Percentiles rank a stretch among this genome's conserved stretches.
Conservation (phyloP, 192 early-diverging fungal species). For the Backusella liffmaniae region DNA sequence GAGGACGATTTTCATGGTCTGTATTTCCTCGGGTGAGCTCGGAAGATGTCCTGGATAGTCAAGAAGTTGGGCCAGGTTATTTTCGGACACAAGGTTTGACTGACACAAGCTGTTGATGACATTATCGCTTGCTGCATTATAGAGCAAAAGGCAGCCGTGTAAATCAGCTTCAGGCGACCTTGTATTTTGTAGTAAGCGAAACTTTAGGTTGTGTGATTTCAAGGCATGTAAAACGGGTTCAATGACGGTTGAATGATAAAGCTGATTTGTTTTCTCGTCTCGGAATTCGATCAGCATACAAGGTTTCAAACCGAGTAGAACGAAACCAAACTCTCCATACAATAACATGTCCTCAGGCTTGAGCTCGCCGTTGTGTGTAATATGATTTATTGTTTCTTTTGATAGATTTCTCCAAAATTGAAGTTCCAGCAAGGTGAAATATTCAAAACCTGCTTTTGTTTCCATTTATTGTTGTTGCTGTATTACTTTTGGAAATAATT, state of each 20-base stretch:
- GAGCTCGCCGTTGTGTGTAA: neutral
- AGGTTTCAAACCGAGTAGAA: conserved; percentile 10
- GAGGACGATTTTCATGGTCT: neutral
- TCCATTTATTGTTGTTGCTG: neutral
- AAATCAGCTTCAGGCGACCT: conserved; percentile 3
- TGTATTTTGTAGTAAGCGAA: neutral
- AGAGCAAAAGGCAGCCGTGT: neutral
- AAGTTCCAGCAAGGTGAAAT: neutral
- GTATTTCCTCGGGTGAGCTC: neutral
- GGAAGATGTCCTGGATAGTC: conserved; percentile 16
- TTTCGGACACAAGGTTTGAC: neutral
- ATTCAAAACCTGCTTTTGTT: neutral
- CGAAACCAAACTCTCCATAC: conserved; percentile 19
- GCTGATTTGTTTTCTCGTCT: neutral
- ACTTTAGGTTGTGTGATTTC: neutral
- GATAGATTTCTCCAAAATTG: neutral
- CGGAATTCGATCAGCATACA: conserved; percentile 14
- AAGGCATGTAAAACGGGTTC: neutral
- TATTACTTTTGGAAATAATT: neutral
- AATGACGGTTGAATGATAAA: neutral
- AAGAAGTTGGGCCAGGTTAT: neutral
- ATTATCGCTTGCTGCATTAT: neutral
- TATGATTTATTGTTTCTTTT: neutral
- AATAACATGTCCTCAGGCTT: neutral
- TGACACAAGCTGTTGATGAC: neutral